These are phyloP conservation scores for Plasmodium falciparum DNA, from an alignment of 169 alveolate species.

Conservation along the genomic window DNA sequence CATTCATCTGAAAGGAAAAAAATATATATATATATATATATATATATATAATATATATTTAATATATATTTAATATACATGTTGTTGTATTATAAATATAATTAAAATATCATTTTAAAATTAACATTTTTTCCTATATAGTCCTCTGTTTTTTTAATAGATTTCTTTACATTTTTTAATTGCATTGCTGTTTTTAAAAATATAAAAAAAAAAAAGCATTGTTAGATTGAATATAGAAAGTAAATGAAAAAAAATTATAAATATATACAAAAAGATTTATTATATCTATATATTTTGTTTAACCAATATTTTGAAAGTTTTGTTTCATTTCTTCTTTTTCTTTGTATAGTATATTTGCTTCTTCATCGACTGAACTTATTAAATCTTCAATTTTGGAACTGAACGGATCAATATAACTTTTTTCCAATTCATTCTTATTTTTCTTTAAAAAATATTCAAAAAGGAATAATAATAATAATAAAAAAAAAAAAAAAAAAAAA, in stretches of 20 bases:
- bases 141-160: slow-evolving; percentile 53
- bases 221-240: background rate
- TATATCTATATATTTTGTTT: background rate
- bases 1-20: slow-evolving; percentile 41
- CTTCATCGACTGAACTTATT: slow-evolving; percentile 53
- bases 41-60: background rate
- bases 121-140: slow-evolving; percentile 35
- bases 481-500: slow-evolving; percentile 21
- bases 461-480: too few species aligned
- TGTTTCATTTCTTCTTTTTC: slow-evolving; percentile 69
- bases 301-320: slow-evolving; percentile 70
- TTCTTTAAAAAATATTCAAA: slow-evolving; percentile 26
- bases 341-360: slow-evolving; percentile 14
- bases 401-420: slow-evolving; percentile 39
- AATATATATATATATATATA: slow-evolving; percentile 10
- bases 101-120: background rate
- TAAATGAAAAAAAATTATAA: background rate
- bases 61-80: slow-evolving; percentile 5
- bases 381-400: slow-evolving; percentile 51
- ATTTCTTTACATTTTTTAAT: slow-evolving; percentile 63
- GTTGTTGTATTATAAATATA: background rate
- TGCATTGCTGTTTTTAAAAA: slow-evolving; percentile 38
- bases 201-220: background rate
- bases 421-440: slow-evolving; percentile 63
- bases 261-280: too few species aligned